Evolutionary conservation across 2,329 filamentous ascomycete genomes (phyloP), one percentile per base, ranked within the genome.

Genomic region (Penicillium sp.): DNA sequence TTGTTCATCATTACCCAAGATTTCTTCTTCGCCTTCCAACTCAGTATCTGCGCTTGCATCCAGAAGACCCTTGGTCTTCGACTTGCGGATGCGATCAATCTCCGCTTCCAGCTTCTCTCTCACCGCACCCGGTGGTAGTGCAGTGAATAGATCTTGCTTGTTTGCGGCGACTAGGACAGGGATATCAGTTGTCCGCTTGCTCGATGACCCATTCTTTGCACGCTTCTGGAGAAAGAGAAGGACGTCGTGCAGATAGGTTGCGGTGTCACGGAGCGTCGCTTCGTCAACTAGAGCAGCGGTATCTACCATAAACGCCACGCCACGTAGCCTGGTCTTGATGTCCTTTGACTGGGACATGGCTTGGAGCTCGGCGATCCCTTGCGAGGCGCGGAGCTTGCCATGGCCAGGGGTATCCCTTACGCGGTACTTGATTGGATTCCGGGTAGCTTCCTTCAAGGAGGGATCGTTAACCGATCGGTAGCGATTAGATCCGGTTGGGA

Each of bases 101-200:
- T 97, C 93, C 13, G 82, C 80, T 77, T 97, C 93, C 15, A 99
- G 80, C 62, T 84, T 85, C 53, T 82, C 82, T 74, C 85, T 88
- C 58, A 97, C 90, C 33, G 95, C 80, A 6, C 84, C 82, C 0
- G 90, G 85, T 0, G 94, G 94, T 51, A 97, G 78, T 8, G 93
- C 91, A 0, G 94, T 97, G 73, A 99, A 99, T 1, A 99, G 82
- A 73, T 99, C 94, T 71, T 92, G 84, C 82, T 99, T 99, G 77
- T 97, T 99, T 54, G 92, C 93, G 2, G 92, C 93, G 35, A 99
- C 80, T 37, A 99, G 82, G 8, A 99, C 82, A 0, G 90, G 87
- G 9, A 94, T 82, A 23, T 84, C 81, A 23, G 80, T 77, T 0
- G 84, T 82, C 0, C 80, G 80, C 66, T 86, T 87, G 46, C 82